These are phyloP conservation scores for Vaccinium macrocarpon DNA, from an alignment of 148 eudicot species.

Conservation along the genomic window DNA sequence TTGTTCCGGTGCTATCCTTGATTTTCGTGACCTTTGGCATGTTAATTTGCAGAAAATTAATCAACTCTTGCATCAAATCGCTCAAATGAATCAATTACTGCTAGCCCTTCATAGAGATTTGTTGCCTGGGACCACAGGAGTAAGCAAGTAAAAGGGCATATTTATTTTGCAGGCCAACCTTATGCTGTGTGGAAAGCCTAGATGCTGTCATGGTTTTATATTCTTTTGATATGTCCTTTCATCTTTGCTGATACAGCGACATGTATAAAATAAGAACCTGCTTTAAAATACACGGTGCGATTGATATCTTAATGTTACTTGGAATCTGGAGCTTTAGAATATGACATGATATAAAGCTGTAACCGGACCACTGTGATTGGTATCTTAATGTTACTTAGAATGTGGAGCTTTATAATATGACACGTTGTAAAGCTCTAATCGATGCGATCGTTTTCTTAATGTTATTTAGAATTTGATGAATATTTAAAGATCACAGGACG, in stretches of 20 bases:
- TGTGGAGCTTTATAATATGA: no score
- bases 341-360: no score
- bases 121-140: constrained; percentile 25
- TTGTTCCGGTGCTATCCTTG: background rate
- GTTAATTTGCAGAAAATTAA: constrained; percentile 54
- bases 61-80: constrained; percentile 50
- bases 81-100: constrained; percentile 45
- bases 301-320: background rate
- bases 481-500: background rate
- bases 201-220: background rate
- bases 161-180: background rate
- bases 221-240: no score
- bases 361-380: no score
- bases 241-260: background rate
- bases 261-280: background rate
- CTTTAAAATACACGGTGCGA: background rate
- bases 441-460: background rate
- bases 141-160: background rate
- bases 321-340: background rate
- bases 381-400: no score
- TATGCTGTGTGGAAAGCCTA: background rate
- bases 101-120: constrained; percentile 34
- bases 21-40: constrained; percentile 7
- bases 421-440: background rate
- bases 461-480: background rate